Evolutionary conservation across 2,329 filamentous ascomycete species (phyloP).

Genomic region (Sarocladium strictum): DNA sequence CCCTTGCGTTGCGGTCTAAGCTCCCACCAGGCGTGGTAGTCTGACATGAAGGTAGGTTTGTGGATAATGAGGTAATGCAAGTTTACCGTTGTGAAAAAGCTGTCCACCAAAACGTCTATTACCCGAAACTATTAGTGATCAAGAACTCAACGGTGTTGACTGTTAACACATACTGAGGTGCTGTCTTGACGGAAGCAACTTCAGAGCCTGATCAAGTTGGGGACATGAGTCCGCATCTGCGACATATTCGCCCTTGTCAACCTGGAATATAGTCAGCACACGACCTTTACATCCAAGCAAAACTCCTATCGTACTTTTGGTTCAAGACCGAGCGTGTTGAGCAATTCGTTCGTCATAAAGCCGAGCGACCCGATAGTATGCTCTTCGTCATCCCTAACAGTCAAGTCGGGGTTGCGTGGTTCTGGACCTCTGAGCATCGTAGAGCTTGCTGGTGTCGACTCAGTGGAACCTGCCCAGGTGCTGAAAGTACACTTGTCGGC

Average conservation of each 20-base stretch:
- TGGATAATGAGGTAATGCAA: constrained; percentile 28
- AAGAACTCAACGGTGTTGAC: not conserved
- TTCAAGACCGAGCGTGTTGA: constrained; percentile 8
- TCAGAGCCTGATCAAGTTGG: constrained; percentile 18
- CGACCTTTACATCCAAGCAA: too few species aligned
- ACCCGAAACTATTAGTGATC: not conserved
- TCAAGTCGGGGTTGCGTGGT: not conserved
- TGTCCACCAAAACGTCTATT: constrained; percentile 22
- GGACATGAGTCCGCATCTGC: constrained; percentile 10
- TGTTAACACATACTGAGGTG: constrained; percentile 20
- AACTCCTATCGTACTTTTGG: not conserved
- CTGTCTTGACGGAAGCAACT: constrained; percentile 18
- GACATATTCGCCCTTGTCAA: constrained; percentile 5
- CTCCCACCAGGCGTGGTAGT: constrained; percentile 27
- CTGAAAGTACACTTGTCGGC: constrained; percentile 23
- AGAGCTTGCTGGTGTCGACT: constrained; percentile 2
- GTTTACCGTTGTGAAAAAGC: constrained; percentile 24
- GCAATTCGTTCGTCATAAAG: constrained; percentile 5
- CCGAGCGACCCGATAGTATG: not conserved
- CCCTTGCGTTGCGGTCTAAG: constrained; percentile 14
- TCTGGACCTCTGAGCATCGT: not conserved
- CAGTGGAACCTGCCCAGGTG: constrained; percentile 9
- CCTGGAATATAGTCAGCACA: too few species aligned
- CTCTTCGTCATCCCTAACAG: not conserved
- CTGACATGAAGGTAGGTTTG: constrained; percentile 20